Base-by-base conservation (phyloP, 2,329 filamentous ascomycete species). In the Diaporthe destruens region DNA sequence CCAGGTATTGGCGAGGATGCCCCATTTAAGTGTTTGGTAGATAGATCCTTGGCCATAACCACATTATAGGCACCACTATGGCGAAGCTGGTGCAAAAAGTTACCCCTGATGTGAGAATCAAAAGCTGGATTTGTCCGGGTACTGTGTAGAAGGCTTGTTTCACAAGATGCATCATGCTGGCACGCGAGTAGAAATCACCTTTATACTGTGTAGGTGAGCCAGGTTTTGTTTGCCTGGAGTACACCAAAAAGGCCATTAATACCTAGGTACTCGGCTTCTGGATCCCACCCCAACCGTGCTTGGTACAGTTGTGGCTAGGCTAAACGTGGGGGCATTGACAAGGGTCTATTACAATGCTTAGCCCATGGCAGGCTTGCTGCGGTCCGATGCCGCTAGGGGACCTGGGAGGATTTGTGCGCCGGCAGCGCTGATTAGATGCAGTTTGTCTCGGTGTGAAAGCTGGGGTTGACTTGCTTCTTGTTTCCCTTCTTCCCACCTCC, bases 351-450 rank as follows among this genome's bases (percentile, higher is more conserved):
- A 39, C 25, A 51, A 51, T 51, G 44, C 59, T 63, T 63, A 42
- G 12, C 8, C 34, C n/a, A 8, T 63, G 59, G 59, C 36, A 65
- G 61, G 61, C 61, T 36, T 51, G 23, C 25, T 29, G 63, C 34
- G 65, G 53, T 57, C 72, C 72, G 72, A 74, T 74, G 72, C 72
- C 72, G 72, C 70, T 74, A 57, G 39, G 53, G 18, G 18, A 42
- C 29, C 42, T 51, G 39, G 55, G 61, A 56, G 59, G 56, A 67
- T 54, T 61, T 72, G 23, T 69, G 72, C 61, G 65, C 59, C 44
- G 29, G 44, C 59, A 32, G 59, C 44, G 65, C 63, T 53, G 72
- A 54, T 57, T 36, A 71, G 55, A 57, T 54, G 61, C 16, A 18
- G 44, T 61, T 32, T 51, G 53, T 42, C 32, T 51, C 16, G 42